Evolutionary conservation across 108 stramenopile species (phyloP), one percentile per base, ranked within the genome.

Genomic region (Mediolabrus comicus): DNA sequence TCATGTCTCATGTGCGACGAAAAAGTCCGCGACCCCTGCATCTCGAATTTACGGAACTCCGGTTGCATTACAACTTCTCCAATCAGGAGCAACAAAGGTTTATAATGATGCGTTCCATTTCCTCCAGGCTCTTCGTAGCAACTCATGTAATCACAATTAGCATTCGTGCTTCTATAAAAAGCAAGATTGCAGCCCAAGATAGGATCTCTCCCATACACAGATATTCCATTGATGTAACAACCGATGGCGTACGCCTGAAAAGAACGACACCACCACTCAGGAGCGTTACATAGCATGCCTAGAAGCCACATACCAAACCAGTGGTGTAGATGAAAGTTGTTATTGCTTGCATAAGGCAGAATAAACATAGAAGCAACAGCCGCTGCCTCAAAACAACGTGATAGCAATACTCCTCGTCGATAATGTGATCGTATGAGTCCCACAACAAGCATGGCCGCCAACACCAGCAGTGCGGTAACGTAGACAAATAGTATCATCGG

Each of bases 251-350:
- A 87, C 28, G 87, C 87, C 72, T 83, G 77, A 29, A 80, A 63
- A 27, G 67, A 53, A 26, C 53, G 59, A 46, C 66, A 65, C 84
- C 84, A 87, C 82, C 82, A 85, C 19, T 67, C 71, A 5, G 82
- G 62, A 51, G 72, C 63, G 64, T 88, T 88, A 35, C 63, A 54
- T 26, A 83, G 84, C 87, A 87, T 85, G 16, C 87, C 87, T 9
- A 85, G 2, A 17, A 80, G 52, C 83, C 80, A 85, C 70, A 79
- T 77, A 8, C 62, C 71, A 38, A 53, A 85, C 90, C 89, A 91
- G 65, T 91, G 89, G 60, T 91, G 89, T 19, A 91, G 76, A 60
- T 91, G 89, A 64, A 87, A 83, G 41, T 87, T 86, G 11, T 59
- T 59, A 24, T 72, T 57, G 32, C 75, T 35, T 12, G 67, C 17